Percentiles rank a stretch among this genome's conserved stretches.
Conservation (phyloP, 1,139 yeast genomes). For the Scheffersomyces cryptocercus region DNA sequence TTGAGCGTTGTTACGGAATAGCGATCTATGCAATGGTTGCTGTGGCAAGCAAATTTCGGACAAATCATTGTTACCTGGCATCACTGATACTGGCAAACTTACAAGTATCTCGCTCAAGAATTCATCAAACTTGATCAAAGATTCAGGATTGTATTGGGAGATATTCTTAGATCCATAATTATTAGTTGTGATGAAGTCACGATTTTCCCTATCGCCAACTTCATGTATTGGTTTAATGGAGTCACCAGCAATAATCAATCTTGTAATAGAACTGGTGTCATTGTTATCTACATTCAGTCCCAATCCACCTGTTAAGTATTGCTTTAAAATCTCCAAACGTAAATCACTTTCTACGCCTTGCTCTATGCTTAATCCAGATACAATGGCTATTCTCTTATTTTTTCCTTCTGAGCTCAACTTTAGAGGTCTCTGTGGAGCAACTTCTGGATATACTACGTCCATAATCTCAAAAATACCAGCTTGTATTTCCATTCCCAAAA, state of each 20-base stretch:
- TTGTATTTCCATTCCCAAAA: slow-evolving; percentile 80
- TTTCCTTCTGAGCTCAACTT: slow-evolving; percentile 6
- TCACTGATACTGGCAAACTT: slow-evolving; percentile 66
- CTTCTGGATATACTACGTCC: slow-evolving; percentile 72
- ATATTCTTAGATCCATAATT: slow-evolving; percentile 57
- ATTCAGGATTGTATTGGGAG: slow-evolving; percentile 47
- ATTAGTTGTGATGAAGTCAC: slow-evolving; percentile 35
- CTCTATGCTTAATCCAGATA: slow-evolving; percentile 71
- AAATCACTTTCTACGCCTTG: slow-evolving; percentile 39
- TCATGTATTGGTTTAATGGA: slow-evolving; percentile 47
- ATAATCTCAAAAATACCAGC: slow-evolving; percentile 85
- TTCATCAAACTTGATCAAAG: slow-evolving; percentile 50
- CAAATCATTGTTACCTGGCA: slow-evolving; percentile 89
- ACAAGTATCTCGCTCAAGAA: slow-evolving; percentile 60
- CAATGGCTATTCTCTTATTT: slow-evolving; percentile 52
- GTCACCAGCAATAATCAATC: slow-evolving; percentile 75
- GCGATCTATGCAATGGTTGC: slow-evolving; percentile 78
- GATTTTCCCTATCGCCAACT: slow-evolving; percentile 20
- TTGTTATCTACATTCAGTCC: slow-evolving; percentile 34
- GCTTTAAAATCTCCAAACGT: slow-evolving; percentile 63
- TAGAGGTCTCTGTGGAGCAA: slow-evolving; percentile 55
- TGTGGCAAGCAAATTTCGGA: slow-evolving; percentile 85
- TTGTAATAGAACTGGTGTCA: slow-evolving; percentile 40
- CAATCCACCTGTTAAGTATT: slow-evolving; percentile 71
- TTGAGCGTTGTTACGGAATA: slow-evolving; percentile 53